Evolutionary conservation across 495 filamentous ascomycete species (phyloP), one percentile per base, ranked within the genome.

Genomic region (Tuber brumale): DNA sequence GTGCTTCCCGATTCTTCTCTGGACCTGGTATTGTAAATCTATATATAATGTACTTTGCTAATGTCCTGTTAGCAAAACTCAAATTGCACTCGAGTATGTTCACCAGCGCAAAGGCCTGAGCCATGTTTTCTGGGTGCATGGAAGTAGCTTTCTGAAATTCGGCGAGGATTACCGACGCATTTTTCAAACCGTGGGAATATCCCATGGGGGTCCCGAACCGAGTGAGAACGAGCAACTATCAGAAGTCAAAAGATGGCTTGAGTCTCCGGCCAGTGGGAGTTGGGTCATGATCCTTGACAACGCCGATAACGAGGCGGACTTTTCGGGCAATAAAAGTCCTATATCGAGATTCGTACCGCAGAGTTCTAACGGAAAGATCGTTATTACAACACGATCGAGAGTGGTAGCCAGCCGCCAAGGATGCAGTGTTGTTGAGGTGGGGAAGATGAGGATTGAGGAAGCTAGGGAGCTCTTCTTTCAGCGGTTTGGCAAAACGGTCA

Each of bases 81-180:
- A 88, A 75, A 84, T 87, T 42, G 87, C 86, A 4, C 85, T 89
- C 73, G 85, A 88, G 72, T 86, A 85, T 78, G 82, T 81, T 27
- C 87, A 86, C 76, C 46, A 61, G 41, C 2, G 70, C 23, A 75
- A 39, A 61, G 69, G 69, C 23, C 39, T 51, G 43, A 45, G 72
- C 66, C 73, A 57, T 37, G 70, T 80, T 16, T 80, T 80, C 66
- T 77, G 79, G 76, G 41, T 81, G 39, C 74, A 79, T 79, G 71
- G 74, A 18, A 72, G 79, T 19, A 80, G 57, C 37, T 44, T 43
- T 35, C 46, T 19, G 1, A 45, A 72, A 75, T 81, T 79, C 39
- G 71, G 79, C n/a, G 43, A 79, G 74, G 79, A 79, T 42, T 81
- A 79, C 43, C 71, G 69, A 18, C 46, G 72, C 12, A 72, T 79